Base-by-base conservation (phyloP, 805 yeast genomes). In the Pichia manshurica region DNA sequence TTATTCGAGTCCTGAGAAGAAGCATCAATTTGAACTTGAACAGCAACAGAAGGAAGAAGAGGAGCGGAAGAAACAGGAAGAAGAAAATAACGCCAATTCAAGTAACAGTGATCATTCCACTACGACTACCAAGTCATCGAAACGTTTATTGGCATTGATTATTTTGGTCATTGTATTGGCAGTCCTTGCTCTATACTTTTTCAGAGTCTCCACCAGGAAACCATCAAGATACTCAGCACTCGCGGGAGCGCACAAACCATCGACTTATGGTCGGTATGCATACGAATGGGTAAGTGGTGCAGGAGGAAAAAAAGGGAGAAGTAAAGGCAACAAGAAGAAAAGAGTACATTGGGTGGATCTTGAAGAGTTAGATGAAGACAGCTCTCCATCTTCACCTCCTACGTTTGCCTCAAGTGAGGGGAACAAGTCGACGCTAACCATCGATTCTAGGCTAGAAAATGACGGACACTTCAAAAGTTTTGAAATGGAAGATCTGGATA, bases 271-370 rank as follows among this genome's bases (percentile, higher is more conserved):
- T 17, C n/a, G 44, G 22, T 43, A 32, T 20, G 47, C 50, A 3
- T 46, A 45, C 32, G 46, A 46, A 29, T 43, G 50, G 50, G 47
- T 47, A 13, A 33, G 44, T 33, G 48, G 44, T 7, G 17, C 48
- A 5, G 23, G 40, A 17, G 23, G 23, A 17, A 35, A 35, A 5
- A 35, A 35, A 35, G n/a, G n/a, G 20, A 35, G 16, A 16, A 9
- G 20, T 13, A 23, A 41, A n/a, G 34, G 12, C 28, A 20, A 15
- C n/a, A 62, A 59, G 56, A 63, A 63, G 54, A 66, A 66, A 51
- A 59, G 53, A 41, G 70, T 66, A 25, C 67, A 61, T 33, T 66
- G 69, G 69, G 44, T 53, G 4, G 52, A 44, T 34, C 47, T 46
- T 16, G 50, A 48, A 13, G 42, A 42, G 19, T 31, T 31, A 19